Evolutionary conservation across 495 filamentous ascomycete species (phyloP).

Genomic region (Podospora pseudoanserina): DNA sequence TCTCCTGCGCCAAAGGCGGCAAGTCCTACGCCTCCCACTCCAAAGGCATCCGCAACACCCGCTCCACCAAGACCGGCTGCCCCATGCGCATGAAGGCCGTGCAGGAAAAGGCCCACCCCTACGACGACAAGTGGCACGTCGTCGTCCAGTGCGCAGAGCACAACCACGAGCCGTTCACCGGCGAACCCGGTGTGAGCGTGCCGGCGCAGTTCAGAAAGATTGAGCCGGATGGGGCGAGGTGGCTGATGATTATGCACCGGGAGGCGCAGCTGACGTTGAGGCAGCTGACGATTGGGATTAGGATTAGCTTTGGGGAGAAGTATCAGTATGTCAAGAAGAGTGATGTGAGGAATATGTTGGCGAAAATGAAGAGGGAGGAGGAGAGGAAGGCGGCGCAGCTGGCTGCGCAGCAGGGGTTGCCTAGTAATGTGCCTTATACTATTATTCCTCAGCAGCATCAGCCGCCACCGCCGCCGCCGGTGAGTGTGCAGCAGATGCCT

Average conservation of each 20-base stretch:
- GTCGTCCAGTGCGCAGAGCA: conserved; percentile 36
- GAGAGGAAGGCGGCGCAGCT: conserved; percentile 28
- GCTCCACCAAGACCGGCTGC: conserved; percentile 35
- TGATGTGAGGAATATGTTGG: conserved; percentile 34
- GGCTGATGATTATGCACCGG: conserved; percentile 39
- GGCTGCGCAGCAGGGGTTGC: conserved; percentile 24
- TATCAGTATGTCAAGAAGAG: conserved; percentile 38
- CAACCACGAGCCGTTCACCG: conserved; percentile 37
- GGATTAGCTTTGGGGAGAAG: conserved; percentile 38
- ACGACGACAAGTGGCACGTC: conserved; percentile 38
- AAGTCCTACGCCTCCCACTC: conserved; percentile 33
- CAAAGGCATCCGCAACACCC: conserved; percentile 30
- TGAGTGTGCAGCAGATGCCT: conserved; percentile 28
- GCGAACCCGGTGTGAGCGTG: conserved; percentile 30
- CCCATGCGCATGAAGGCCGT: conserved; percentile 37
- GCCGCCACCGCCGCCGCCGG: conserved; percentile 27
- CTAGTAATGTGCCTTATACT: conserved; percentile 26
- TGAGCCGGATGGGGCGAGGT: conserved; percentile 32
- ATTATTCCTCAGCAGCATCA: conserved; percentile 28
- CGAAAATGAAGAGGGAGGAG: conserved; percentile 37
- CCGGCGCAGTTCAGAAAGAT: conserved; percentile 39
- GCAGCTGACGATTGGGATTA: conserved; percentile 35
- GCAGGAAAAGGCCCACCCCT: conserved; percentile 34
- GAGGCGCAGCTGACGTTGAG: conserved; percentile 33
- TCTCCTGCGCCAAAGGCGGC: conserved; percentile 37